Evolutionary conservation across 352 stramenopile genomes (phyloP).

Genomic region (Phytopythium sindhum): DNA sequence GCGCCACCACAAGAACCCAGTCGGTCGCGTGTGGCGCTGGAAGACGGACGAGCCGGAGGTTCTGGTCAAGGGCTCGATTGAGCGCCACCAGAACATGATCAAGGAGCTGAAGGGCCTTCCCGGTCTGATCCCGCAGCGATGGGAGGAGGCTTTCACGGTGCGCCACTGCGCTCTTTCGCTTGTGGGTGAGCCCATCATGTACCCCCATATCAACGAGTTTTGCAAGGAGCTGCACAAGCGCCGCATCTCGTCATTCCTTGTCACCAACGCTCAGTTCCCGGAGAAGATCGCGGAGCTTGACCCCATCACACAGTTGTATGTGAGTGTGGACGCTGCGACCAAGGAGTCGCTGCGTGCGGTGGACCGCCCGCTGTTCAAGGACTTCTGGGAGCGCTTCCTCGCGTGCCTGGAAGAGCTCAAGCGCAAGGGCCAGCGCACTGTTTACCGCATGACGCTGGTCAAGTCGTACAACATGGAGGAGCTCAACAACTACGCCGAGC

Average conservation of each 20-base stretch:
- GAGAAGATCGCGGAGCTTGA: conserved; percentile 93
- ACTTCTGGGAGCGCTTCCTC: conserved; percentile 97
- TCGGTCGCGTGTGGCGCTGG: conserved; percentile 97
- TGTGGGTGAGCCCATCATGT: conserved; percentile 99
- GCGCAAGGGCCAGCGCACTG: conserved; percentile 94
- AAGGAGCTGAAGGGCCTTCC: conserved; percentile 95
- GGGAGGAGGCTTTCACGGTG: conserved; percentile 95
- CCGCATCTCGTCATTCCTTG: conserved; percentile 96
- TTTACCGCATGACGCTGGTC: conserved; percentile 96
- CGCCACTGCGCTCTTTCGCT: conserved; percentile 96
- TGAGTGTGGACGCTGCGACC: conserved; percentile 97
- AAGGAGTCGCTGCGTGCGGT: conserved; percentile 95
- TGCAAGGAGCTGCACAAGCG: conserved; percentile 93
- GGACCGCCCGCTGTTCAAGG: conserved; percentile 95
- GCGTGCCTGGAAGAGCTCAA: conserved; percentile 90
- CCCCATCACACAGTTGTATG: conserved; percentile 98
- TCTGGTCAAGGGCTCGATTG: conserved; percentile 93
- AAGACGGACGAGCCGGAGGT: conserved; percentile 95
- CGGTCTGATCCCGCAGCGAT: conserved; percentile 92
- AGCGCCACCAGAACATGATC: conserved; percentile 91
- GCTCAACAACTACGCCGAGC: conserved; percentile 92
- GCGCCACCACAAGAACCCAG: conserved; percentile 99
- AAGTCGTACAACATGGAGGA: conserved; percentile 98
- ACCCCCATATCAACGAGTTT: conserved; percentile 98
- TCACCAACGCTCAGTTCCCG: conserved; percentile 99